These are phyloP conservation scores for Camellia lanceoleosa DNA, from an alignment of 148 eudicot genomes.

Conservation along the genomic window DNA sequence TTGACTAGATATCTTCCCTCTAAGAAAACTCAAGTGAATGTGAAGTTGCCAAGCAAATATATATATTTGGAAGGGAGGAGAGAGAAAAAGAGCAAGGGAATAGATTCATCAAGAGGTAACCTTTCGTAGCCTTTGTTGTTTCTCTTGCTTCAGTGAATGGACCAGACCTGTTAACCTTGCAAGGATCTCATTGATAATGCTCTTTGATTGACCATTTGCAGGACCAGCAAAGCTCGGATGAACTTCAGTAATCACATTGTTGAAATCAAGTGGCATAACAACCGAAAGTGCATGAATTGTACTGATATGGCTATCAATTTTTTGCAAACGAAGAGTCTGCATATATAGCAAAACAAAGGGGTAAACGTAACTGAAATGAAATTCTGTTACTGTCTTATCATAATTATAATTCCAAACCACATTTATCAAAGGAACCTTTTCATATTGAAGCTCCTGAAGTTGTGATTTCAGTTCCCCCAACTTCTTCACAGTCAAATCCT, in stretches of 20 bases:
- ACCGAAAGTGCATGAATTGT: conserved; percentile 62
- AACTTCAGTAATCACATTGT: conserved; percentile 44
- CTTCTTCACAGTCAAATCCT: conserved; percentile 61
- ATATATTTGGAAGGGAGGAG: neutral
- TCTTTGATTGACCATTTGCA: conserved; percentile 52
- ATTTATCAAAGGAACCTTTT: conserved; percentile 49
- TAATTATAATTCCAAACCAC: neutral
- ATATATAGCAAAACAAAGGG: conserved; percentile 6
- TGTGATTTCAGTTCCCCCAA: conserved; percentile 70
- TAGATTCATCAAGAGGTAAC: conserved; percentile 22
- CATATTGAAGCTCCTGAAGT: conserved; percentile 74
- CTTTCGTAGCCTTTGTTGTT: conserved; percentile 61
- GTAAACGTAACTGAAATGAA: neutral
- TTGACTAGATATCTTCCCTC: neutral
- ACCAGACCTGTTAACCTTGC: conserved; percentile 56
- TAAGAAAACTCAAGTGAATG: neutral
- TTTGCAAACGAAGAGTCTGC: conserved; percentile 74
- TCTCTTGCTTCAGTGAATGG: conserved; percentile 63
- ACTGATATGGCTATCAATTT: conserved; percentile 47
- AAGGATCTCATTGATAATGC: conserved; percentile 81
- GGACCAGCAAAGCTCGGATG: conserved; percentile 66
- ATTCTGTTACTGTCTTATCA: neutral
- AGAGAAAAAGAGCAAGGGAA: neutral
- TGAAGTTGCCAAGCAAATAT: neutral
- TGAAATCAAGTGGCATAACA: conserved; percentile 70